Conservation (phyloP, 129 eudicot genomes). For the Gnaphalium uliginosum region DNA sequence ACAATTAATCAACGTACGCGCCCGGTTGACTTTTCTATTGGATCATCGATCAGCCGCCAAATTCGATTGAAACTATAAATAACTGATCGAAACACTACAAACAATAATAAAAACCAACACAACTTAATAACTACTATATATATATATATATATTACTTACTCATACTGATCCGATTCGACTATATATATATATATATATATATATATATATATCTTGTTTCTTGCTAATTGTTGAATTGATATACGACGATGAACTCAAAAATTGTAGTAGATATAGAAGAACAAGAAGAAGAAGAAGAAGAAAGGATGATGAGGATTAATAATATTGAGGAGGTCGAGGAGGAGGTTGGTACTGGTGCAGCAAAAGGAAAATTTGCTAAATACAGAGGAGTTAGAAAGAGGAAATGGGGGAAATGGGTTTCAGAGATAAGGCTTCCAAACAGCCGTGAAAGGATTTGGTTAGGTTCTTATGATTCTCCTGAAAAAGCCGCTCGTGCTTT, state of each 20-base stretch:
- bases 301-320: too few species aligned
- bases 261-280: too few species aligned
- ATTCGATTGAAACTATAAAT: conserved; percentile 22
- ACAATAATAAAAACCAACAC: neutral
- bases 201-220: too few species aligned
- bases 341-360: too few species aligned
- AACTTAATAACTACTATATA: too few species aligned
- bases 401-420: conserved; percentile 57
- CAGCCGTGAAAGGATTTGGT: conserved; percentile 51
- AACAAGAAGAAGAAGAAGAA: too few species aligned
- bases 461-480: conserved; percentile 41
- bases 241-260: too few species aligned
- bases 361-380: neutral
- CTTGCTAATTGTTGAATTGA: too few species aligned
- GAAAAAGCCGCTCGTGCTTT: conserved; percentile 52
- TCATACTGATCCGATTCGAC: too few species aligned
- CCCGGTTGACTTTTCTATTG: conserved; percentile 21
- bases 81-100: neutral
- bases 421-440: conserved; percentile 51
- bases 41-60: conserved; percentile 28
- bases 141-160: too few species aligned
- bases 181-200: too few species aligned
- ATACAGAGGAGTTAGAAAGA: conserved; percentile 46
- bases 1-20: conserved; percentile 24
- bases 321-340: too few species aligned